Evolutionary conservation across 495 filamentous ascomycete genomes (phyloP), one percentile per base, ranked within the genome.

Genomic region (Corynascus novoguineensis): DNA sequence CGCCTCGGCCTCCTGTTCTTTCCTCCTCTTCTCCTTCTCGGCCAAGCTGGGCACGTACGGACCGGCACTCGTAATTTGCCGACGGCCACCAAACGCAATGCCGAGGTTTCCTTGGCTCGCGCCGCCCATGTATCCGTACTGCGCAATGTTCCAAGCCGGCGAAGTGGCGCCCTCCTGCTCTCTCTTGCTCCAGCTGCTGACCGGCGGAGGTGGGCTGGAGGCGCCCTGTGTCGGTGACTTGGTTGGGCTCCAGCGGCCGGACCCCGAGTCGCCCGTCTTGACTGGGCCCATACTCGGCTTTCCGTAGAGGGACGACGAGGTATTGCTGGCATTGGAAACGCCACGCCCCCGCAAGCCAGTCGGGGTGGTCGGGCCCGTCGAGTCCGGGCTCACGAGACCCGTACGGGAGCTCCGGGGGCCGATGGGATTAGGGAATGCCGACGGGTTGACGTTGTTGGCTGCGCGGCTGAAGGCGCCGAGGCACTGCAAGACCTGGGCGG

Each of bases 111-210:
- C 92, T 70, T 99, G 95, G 62, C 88, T 96, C 8, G 95, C 95
- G 28, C 95, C 95, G 48, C 95, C 95, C 89, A 97, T 93, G 71
- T 97, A 97, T 10, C 93, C 92, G 62, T 97, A 99, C 64, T 99
- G 95, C 38, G 92, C 89, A 56, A 97, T 97, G 65, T 99, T 97
- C 95, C 95, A 99, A 25, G 95, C 95, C 2, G 95, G 95, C 4
- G 83, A 73, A 12, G 92, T 96, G 28, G 76, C 78, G 19, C 81
- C 81, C 68, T 96, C 86, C 61, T 97, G 90, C 17, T 79, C 80
- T 64, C 77, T 88, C 66, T 84, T 96, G 69, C 87, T 93, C 93
- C 93, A 99, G 68, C 84, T 92, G 68, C 91, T 96, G 35, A 91
- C 80, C 4, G 66, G 68, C 2, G 68, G 64, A 7, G 75, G 72